Percentiles rank a stretch among this genome's conserved stretches.
phyloP scores from a whole-genome alignment of 2,329 filamentous ascomycete genomes.

The Corinectria fuckeliana region DNA sequence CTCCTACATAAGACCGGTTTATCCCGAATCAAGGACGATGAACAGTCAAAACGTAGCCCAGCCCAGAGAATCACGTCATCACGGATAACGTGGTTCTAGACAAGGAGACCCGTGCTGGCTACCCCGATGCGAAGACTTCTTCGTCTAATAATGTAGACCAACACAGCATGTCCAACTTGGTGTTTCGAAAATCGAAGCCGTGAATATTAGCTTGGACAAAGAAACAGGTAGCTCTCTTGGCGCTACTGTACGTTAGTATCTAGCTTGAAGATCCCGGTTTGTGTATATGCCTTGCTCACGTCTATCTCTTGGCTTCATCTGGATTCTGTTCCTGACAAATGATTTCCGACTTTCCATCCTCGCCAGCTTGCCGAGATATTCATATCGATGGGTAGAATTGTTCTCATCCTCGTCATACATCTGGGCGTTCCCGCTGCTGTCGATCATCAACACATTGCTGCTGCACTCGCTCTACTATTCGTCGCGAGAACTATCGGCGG shows the following conservation, averaged over 20 bases:
- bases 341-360: constrained; percentile 54
- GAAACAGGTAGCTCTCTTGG: constrained; percentile 41
- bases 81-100: not conserved
- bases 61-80: constrained; percentile 31
- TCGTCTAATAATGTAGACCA: constrained; percentile 19
- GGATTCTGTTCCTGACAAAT: constrained; percentile 58
- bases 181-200: constrained; percentile 51
- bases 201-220: constrained; percentile 51
- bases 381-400: constrained; percentile 58
- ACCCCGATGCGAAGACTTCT: not conserved
- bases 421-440: constrained; percentile 64
- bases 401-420: constrained; percentile 61
- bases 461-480: constrained; percentile 53
- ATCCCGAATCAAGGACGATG: no score
- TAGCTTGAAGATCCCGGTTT: not conserved
- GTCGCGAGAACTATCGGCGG: constrained; percentile 53
- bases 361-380: constrained; percentile 56
- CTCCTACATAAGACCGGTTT: no score
- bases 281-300: constrained; percentile 8
- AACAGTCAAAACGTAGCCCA: constrained; percentile 80
- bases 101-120: not conserved
- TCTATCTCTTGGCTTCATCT: constrained; percentile 44
- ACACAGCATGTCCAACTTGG: constrained; percentile 40
- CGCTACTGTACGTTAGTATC: constrained; percentile 43
- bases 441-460: constrained; percentile 60